A percentile compares a stretch with the other conserved stretches of the same genome.
phyloP scores from a whole-genome alignment of 257 asterid genomes.

The Salvia splendens region DNA sequence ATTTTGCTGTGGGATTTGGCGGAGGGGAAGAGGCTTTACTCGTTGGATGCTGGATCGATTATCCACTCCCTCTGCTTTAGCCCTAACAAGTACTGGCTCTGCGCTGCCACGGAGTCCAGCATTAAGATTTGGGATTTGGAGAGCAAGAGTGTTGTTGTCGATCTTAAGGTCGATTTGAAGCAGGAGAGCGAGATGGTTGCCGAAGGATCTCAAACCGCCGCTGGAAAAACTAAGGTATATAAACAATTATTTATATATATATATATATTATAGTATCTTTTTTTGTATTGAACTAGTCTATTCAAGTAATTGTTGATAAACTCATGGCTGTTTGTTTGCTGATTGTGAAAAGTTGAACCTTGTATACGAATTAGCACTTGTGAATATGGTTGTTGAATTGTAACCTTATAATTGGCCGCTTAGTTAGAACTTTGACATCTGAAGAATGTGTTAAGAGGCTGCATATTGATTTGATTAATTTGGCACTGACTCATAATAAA shows the following conservation, averaged over 20 bases:
- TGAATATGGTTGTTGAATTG: neutral
- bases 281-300: no score
- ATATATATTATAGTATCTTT: no score
- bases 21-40: conserved; percentile 76
- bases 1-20: conserved; percentile 93
- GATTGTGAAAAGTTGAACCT: neutral
- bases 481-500: no score
- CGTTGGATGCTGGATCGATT: conserved; percentile 75
- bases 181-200: conserved; percentile 60
- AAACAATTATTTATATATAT: no score
- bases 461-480: no score
- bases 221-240: conserved; percentile 66
- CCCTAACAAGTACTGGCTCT: conserved; percentile 92
- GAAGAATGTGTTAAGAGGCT: no score
- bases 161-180: conserved; percentile 72
- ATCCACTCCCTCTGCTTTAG: conserved; percentile 84
- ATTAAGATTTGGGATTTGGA: conserved; percentile 97
- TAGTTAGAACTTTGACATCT: no score
- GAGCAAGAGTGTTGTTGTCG: conserved; percentile 88
- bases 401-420: no score
- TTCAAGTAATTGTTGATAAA: neutral
- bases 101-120: conserved; percentile 85
- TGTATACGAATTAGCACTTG: neutral
- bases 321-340: neutral
- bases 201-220: conserved; percentile 47